A percentile compares a stretch with the other conserved stretches of the same genome.
Evolutionary conservation across 75 land plant genomes (phyloP).

Genomic region (Picea sitchensis): DNA sequence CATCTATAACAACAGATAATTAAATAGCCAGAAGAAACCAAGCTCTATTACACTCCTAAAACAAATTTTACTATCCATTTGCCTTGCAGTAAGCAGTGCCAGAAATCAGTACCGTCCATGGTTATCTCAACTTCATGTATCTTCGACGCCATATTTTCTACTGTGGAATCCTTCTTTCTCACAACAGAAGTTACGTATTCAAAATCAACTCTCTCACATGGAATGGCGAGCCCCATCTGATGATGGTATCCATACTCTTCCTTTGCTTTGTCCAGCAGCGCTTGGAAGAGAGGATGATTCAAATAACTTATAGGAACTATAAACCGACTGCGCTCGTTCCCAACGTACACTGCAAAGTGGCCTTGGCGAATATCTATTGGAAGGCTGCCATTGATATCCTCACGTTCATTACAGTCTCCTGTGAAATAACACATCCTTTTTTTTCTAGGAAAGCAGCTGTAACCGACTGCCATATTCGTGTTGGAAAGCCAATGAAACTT

Average conservation of each 20-base stretch:
- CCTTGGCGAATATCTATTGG: constrained; percentile 2
- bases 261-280: constrained; percentile 19
- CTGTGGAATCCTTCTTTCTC: neutral
- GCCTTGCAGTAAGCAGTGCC: neutral
- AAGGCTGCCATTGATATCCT: constrained; percentile 18
- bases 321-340: constrained; percentile 6
- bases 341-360: constrained; percentile 20
- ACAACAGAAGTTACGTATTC: constrained; percentile 29
- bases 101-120: too few species aligned
- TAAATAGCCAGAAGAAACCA: too few species aligned
- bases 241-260: constrained; percentile 26
- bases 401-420: constrained; percentile 1
- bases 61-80: neutral
- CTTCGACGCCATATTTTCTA: neutral
- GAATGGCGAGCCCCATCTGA: constrained; percentile 14
- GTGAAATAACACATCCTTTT: neutral
- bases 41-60: too few species aligned
- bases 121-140: neutral
- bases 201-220: constrained; percentile 27
- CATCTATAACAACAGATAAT: too few species aligned
- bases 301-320: constrained; percentile 3
- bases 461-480: neutral
- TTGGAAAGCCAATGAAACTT: neutral
- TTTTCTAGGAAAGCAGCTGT: neutral
- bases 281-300: constrained; percentile 21